Base-by-base conservation (phyloP, 306 rosid genomes). In the Vigna unguiculata region DNA sequence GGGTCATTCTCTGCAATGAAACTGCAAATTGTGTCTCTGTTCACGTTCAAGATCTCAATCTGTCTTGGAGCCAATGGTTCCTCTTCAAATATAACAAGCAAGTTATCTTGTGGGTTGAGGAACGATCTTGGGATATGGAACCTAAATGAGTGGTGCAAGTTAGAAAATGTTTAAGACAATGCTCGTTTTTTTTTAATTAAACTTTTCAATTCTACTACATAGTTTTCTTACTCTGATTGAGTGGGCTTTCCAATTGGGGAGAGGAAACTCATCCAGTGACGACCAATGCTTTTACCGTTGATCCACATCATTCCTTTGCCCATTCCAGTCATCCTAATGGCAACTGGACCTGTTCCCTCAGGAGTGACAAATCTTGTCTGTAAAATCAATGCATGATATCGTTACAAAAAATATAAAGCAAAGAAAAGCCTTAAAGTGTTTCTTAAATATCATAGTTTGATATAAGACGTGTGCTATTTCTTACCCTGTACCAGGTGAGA, bases 261-360 rank as follows among this genome's bases (percentile, higher is more conserved):
- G n/a, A 89, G 83, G 75, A 58, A 92, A 40, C 52, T 65, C 88
- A 91, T 82, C 98, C 99, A 96, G 72, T 96, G 70, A 2, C 98
- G 96, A 14, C 98, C 98, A 21, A 96, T 82, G 88, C 77, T 82
- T 7, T 77, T n/a, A 5, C 93, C 99, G 17, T 96, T 96, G 2
- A 96, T 86, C 92, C 91, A 96, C 16, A 96, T 9, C 86, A 89
- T 83, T 73, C 99, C 99, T 78, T 96, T 96, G 0, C 87, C 87
- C 99, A 89, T 92, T 6, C 91, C 93, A 1, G 12, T 73, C 99
- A 91, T 92, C 40, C 93, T 69, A 49, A 96, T 88, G 5, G 90
- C 93, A 63, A 93, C 79, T 0, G 99, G 98, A 15, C 85, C 86
- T 6, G 16, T 84, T 30, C 97, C 98, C 74, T 85, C 91, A 6